Percentiles rank a stretch among this genome's conserved stretches.
Evolutionary conservation across 208 protist genomes (phyloP).

Genomic region (Balamuthia mandrillaris): DNA sequence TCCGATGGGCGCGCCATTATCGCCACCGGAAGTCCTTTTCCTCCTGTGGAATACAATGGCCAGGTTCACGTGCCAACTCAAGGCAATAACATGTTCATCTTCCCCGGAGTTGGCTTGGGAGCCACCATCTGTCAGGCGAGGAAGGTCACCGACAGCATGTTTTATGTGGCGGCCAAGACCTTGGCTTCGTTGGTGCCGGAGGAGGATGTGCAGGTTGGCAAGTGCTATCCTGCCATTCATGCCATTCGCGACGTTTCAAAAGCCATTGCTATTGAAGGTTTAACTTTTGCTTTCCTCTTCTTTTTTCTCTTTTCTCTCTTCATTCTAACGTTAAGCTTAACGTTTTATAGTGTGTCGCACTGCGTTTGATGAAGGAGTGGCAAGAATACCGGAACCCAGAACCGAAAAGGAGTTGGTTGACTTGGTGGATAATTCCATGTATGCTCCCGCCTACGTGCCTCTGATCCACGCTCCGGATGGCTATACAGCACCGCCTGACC

Average conservation of each 20-base stretch:
- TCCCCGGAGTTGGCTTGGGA: conserved; percentile 89
- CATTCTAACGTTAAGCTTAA: too few species aligned
- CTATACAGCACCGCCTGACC: background rate
- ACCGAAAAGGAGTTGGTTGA: background rate
- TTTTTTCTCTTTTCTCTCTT: background rate
- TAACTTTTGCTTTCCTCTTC: background rate
- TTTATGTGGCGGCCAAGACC: conserved; percentile 73
- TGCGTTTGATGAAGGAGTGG: background rate
- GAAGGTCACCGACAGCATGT: conserved; percentile 83
- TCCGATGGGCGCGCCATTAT: conserved; percentile 88
- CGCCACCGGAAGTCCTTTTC: conserved; percentile 92
- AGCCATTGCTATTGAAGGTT: background rate
- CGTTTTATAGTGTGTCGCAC: too few species aligned
- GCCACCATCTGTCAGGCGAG: conserved; percentile 45
- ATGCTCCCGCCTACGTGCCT: background rate
- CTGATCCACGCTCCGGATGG: background rate
- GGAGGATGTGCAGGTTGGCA: background rate
- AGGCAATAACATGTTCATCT: conserved; percentile 92
- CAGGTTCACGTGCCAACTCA: conserved; percentile 80
- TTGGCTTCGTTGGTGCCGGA: conserved; percentile 69
- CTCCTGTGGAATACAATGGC: conserved; percentile 78
- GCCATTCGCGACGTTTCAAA: too few species aligned
- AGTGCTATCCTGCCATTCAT: too few species aligned
- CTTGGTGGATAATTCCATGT: background rate
- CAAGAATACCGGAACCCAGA: background rate